phyloP scores from a whole-genome alignment of 2,329 filamentous ascomycete genomes.

The Epichloe uncinata region DNA sequence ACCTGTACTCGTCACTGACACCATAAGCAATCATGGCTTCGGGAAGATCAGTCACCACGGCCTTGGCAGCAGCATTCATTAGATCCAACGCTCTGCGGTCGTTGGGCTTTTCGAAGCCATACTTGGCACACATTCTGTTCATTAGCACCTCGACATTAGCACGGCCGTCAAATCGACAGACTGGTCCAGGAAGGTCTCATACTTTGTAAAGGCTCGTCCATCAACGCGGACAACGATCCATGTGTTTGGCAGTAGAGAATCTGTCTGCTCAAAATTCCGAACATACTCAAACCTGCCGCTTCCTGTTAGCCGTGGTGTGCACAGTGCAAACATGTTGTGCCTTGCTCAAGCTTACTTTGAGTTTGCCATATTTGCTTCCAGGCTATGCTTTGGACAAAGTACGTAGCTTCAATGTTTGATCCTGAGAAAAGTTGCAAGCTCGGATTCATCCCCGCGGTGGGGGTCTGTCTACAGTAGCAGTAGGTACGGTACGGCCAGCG shows the following conservation, averaged over 20 bases:
- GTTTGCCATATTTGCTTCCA: constrained; percentile 34
- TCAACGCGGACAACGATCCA: constrained; percentile 95
- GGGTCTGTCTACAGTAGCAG: too few relatives aligned
- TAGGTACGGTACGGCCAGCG: too few relatives aligned
- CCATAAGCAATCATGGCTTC: constrained; percentile 85
- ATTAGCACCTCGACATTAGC: constrained; percentile 5
- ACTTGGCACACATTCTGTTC: constrained; percentile 63
- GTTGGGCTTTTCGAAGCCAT: constrained; percentile 84
- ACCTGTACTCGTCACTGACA: constrained; percentile 88
- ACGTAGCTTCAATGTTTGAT: neutral
- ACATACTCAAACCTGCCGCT: constrained; percentile 77
- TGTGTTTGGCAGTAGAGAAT: constrained; percentile 72
- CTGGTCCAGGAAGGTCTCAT: constrained; percentile 6
- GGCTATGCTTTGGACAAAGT: neutral
- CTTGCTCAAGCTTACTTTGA: constrained; percentile 31
- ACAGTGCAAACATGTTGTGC: neutral
- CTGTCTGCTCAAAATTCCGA: constrained; percentile 71
- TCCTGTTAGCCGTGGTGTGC: constrained; percentile 1
- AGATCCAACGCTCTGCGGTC: constrained; percentile 75
- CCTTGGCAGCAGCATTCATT: constrained; percentile 87
- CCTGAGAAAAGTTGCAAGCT: too few relatives aligned
- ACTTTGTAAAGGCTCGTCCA: constrained; percentile 92
- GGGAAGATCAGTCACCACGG: constrained; percentile 69
- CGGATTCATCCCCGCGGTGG: neutral
- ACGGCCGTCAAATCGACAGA: neutral